A percentile compares a stretch with the other conserved stretches of the same genome.
phyloP scores from a whole-genome alignment of 2,329 filamentous ascomycete species.

The Pseudodiploospora longispora region DNA sequence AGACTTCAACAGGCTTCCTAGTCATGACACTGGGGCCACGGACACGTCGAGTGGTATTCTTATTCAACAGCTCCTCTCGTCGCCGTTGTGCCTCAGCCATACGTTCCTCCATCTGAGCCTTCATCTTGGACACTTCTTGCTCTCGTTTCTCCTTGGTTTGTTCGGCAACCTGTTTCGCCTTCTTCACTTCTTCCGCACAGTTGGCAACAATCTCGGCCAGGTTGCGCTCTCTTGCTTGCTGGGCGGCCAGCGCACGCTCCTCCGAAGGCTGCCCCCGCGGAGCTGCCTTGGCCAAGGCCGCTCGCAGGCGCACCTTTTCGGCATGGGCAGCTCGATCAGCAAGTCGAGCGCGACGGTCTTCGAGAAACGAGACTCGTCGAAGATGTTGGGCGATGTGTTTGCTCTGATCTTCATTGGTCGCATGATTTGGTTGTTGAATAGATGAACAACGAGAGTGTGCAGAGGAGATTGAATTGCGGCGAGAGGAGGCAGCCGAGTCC shows the following conservation, averaged over 20 bases:
- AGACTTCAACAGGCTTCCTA: constrained; percentile 40
- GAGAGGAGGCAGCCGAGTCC: constrained; percentile 69
- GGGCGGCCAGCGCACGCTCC: constrained; percentile 68
- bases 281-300: constrained; percentile 64
- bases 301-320: constrained; percentile 71
- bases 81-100: constrained; percentile 69
- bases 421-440: constrained; percentile 43
- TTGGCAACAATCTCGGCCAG: constrained; percentile 72
- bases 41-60: constrained; percentile 42
- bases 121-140: constrained; percentile 61
- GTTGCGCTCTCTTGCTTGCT: constrained; percentile 71
- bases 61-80: constrained; percentile 54
- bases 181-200: constrained; percentile 75
- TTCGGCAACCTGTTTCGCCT: constrained; percentile 76
- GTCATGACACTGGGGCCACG: constrained; percentile 43
- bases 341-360: constrained; percentile 70
- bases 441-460: constrained; percentile 61
- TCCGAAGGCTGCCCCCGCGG: constrained; percentile 60
- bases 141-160: constrained; percentile 74
- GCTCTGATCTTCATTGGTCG: constrained; percentile 54
- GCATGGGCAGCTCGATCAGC: constrained; percentile 75
- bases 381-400: constrained; percentile 72
- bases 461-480: constrained; percentile 72
- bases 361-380: constrained; percentile 71
- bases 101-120: constrained; percentile 70